Evolutionary conservation across 768 basidiomycete genomes (phyloP), one percentile per base, ranked within the genome.

Genomic region (Russula emetica): DNA sequence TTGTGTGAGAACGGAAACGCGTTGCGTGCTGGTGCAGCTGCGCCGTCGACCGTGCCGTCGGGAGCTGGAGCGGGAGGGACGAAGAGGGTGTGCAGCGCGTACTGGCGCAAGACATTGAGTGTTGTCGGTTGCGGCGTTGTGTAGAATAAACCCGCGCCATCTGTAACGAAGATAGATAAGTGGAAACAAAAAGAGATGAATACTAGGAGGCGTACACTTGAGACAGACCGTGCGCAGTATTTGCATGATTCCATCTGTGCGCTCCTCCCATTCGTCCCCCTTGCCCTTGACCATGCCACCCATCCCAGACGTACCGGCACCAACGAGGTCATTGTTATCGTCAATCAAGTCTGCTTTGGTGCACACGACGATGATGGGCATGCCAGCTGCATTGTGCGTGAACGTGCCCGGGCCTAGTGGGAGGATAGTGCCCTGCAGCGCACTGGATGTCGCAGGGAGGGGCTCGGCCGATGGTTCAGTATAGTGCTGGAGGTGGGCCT

Each of bases 271-370:
- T 70, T 92, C 90, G 11, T 85, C 88, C 1, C 92, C 92, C 72
- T 93, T 94, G 3, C 91, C 91, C 74, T 92, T 94, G 4, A 93
- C 88, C 88, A 93, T 90, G 16, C 87, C 87, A 26, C 91, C 90
- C 86, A 93, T 92, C 0, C 90, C 90, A 0, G 89, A 83, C 1
- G 87, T 78, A 44, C 92, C 92, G 0, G 78, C 77, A 6, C 85
- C 85, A 20, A 82, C 84, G 61, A 86, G 79, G 69, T 90, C 88
- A 69, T 80, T 81, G 7, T 83, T 82, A 53, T 92, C 91, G 72
- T 98, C 94, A 63, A 98, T 95, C 64, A 93, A 73, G 74, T 98
- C 94, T 2, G 94, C 93, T 74, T 94, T 96, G 20, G 94, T 92
- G 74, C 94, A 95, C 4, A 86, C 87, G 22, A 99, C 88, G 47